Evolutionary conservation across 2,329 filamentous ascomycete genomes (phyloP).

Genomic region (Blastomyces silverae): DNA sequence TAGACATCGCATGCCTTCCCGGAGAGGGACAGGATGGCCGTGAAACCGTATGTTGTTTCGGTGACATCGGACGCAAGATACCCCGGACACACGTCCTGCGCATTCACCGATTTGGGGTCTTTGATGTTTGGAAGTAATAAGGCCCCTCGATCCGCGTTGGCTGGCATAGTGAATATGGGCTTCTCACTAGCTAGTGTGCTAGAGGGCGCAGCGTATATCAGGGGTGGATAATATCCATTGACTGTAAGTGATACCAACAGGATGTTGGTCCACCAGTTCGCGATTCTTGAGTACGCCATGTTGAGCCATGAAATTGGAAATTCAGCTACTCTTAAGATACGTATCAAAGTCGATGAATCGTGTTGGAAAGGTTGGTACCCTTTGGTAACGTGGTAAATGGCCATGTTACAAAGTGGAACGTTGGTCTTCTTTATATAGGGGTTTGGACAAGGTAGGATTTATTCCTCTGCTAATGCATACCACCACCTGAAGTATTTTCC

Average conservation of each 20-base stretch:
- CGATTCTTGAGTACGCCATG: background rate
- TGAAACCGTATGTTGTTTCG: constrained; percentile 44
- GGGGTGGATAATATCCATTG: constrained; percentile 8
- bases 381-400: background rate
- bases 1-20: constrained; percentile 63
- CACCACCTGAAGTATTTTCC: background rate
- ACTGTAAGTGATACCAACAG: background rate
- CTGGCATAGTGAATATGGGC: constrained; percentile 43
- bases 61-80: constrained; percentile 50
- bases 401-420: background rate
- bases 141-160: constrained; percentile 42
- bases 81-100: constrained; percentile 57
- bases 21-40: constrained; percentile 47
- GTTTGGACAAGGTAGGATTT: background rate
- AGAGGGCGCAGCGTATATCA: background rate
- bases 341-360: background rate
- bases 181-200: background rate
- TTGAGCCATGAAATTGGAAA: background rate
- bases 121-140: constrained; percentile 56
- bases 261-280: constrained; percentile 8
- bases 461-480: background rate
- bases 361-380: background rate
- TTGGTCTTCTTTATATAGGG: background rate
- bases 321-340: background rate
- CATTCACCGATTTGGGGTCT: constrained; percentile 57